Evolutionary conservation across 805 yeast genomes (phyloP).

Genomic region (Kuraishia piskuri): DNA sequence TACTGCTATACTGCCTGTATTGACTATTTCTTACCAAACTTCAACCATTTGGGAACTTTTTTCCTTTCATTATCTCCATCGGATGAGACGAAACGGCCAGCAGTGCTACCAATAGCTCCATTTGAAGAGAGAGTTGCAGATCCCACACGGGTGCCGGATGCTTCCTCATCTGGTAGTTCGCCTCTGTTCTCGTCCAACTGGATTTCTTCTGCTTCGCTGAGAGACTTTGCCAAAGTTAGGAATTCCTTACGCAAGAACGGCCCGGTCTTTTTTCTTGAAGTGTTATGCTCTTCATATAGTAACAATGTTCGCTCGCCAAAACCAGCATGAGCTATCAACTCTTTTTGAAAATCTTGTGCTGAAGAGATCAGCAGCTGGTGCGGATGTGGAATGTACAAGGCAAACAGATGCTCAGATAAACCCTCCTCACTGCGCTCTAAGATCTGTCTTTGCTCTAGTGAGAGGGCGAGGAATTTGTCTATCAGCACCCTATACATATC

Average conservation of each 20-base stretch:
- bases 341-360: slow-evolving; percentile 15
- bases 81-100: neutral
- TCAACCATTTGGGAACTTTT: slow-evolving; percentile 5
- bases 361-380: slow-evolving; percentile 18
- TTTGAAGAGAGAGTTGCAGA: neutral
- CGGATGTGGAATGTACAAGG: slow-evolving; percentile 43
- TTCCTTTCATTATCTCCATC: neutral
- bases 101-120: neutral
- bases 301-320: slow-evolving; percentile 29
- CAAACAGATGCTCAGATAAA: slow-evolving; percentile 10
- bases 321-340: slow-evolving; percentile 26
- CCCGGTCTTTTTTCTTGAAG: slow-evolving; percentile 7
- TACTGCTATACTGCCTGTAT: neutral
- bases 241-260: slow-evolving; percentile 17
- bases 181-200: slow-evolving; percentile 11
- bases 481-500: slow-evolving; percentile 15
- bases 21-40: slow-evolving; percentile 1
- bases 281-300: slow-evolving; percentile 11
- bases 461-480: slow-evolving; percentile 19
- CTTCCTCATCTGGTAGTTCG: slow-evolving; percentile 4
- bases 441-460: slow-evolving; percentile 19
- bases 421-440: slow-evolving; percentile 17
- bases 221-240: slow-evolving; percentile 13
- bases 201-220: slow-evolving; percentile 18
- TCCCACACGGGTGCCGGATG: neutral